Conservation (phyloP, 2,329 filamentous ascomycete genomes). For the Ustulina deusta region DNA sequence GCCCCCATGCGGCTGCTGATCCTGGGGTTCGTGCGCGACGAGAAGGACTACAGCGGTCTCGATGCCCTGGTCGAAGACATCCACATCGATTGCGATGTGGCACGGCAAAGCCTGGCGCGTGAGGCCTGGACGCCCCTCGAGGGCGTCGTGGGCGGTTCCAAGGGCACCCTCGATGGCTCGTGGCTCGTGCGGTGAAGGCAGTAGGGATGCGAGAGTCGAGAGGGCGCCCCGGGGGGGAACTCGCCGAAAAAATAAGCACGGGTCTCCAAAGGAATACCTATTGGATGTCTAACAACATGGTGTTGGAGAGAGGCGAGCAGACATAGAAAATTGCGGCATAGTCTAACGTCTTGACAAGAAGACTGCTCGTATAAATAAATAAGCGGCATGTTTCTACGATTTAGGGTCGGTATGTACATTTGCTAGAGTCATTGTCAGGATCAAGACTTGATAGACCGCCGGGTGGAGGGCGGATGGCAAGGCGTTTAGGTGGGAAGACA, state of each 20-base stretch:
- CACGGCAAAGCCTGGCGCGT: constrained; percentile 76
- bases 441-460: constrained; percentile 31
- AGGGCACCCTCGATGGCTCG: constrained; percentile 46
- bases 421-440: constrained; percentile 4
- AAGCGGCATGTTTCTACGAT: constrained; percentile 16
- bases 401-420: constrained; percentile 1
- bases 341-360: background rate
- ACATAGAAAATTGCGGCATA: background rate
- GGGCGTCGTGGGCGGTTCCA: constrained; percentile 52
- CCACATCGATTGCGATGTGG: constrained; percentile 86
- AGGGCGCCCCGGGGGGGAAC: background rate
- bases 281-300: background rate
- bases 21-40: constrained; percentile 87
- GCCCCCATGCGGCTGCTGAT: constrained; percentile 82
- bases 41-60: constrained; percentile 86
- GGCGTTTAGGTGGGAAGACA: constrained; percentile 34
- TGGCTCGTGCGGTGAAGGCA: constrained; percentile 49
- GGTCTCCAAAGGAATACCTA: background rate
- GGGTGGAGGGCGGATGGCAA: constrained; percentile 15
- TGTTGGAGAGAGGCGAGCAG: background rate
- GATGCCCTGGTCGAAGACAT: constrained; percentile 92
- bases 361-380: background rate
- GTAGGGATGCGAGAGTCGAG: background rate
- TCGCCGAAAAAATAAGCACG: background rate
- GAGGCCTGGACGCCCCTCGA: constrained; percentile 66